Evolutionary conservation across 2,329 filamentous ascomycete genomes (phyloP).

Genomic region (Aspergillus sp.): DNA sequence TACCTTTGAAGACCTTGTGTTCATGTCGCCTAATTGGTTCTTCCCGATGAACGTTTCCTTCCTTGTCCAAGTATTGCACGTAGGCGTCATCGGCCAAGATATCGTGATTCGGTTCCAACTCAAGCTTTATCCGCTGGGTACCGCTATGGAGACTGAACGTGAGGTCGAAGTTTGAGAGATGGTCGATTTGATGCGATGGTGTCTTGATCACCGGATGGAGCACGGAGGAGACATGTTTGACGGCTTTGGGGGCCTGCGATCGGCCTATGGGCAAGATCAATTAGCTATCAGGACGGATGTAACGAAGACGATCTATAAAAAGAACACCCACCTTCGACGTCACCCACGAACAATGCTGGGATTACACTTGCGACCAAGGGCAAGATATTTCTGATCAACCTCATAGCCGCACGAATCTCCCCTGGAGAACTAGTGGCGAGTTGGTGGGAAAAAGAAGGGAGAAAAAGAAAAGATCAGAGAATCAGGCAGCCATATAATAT

Average conservation of each 20-base stretch:
- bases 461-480: background rate
- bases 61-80: conserved; percentile 62
- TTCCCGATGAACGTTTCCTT: conserved; percentile 61
- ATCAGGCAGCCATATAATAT: conserved; percentile 15
- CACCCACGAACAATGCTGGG: conserved; percentile 13
- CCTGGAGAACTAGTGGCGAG: background rate
- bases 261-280: conserved; percentile 45
- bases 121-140: conserved; percentile 65
- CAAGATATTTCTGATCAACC: conserved; percentile 18
- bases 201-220: conserved; percentile 72
- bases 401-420: conserved; percentile 15
- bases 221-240: conserved; percentile 66
- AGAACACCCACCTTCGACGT: conserved; percentile 10
- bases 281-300: background rate
- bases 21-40: conserved; percentile 65
- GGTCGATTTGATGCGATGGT: conserved; percentile 69
- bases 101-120: conserved; percentile 84
- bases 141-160: conserved; percentile 66
- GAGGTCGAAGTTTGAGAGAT: conserved; percentile 76
- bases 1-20: conserved; percentile 79
- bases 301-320: background rate
- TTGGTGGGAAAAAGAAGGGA: background rate
- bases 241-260: conserved; percentile 67
- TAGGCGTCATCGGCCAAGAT: conserved; percentile 70
- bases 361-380: conserved; percentile 20